Evolutionary conservation across 441 rosid genomes (phyloP).

Genomic region (Jatropha podagrica): DNA sequence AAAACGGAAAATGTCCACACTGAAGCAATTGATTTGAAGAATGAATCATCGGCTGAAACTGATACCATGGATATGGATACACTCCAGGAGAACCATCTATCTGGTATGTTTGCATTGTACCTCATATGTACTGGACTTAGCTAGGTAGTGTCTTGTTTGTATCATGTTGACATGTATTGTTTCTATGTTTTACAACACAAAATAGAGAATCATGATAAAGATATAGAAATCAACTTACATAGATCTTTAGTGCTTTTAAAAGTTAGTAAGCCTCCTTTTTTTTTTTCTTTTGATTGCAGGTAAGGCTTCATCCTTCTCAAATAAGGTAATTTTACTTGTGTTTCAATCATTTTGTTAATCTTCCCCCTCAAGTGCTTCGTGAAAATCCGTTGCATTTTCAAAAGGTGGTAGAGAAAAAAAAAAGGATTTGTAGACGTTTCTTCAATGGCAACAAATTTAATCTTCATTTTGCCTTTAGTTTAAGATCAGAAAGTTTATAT

Average conservation of each 20-base stretch:
- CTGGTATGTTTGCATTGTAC: constrained; percentile 43
- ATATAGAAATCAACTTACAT: neutral
- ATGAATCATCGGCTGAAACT: constrained; percentile 73
- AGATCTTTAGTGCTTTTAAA: neutral
- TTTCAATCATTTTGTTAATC: constrained; percentile 1
- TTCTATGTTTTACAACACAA: neutral
- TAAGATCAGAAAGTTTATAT: neutral
- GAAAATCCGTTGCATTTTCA: neutral
- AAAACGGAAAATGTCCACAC: constrained; percentile 25
- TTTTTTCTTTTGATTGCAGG: constrained; percentile 49
- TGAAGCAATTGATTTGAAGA: constrained; percentile 31
- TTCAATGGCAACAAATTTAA: neutral
- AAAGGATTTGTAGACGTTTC: neutral
- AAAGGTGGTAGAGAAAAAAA: neutral
- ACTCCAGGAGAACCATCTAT: constrained; percentile 35
- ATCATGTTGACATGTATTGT: constrained; percentile 2
- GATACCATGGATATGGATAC: constrained; percentile 64
- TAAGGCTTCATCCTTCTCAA: constrained; percentile 36
- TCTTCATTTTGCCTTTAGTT: neutral
- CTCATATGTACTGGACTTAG: neutral
- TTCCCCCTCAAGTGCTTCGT: neutral
- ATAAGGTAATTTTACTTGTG: constrained; percentile 48
- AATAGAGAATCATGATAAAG: neutral
- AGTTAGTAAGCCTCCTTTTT: constrained; percentile 27
- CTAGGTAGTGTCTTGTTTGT: neutral